These are phyloP conservation scores for Diplodia corticola DNA, from an alignment of 2,329 filamentous ascomycete genomes.

Conservation along the genomic window DNA sequence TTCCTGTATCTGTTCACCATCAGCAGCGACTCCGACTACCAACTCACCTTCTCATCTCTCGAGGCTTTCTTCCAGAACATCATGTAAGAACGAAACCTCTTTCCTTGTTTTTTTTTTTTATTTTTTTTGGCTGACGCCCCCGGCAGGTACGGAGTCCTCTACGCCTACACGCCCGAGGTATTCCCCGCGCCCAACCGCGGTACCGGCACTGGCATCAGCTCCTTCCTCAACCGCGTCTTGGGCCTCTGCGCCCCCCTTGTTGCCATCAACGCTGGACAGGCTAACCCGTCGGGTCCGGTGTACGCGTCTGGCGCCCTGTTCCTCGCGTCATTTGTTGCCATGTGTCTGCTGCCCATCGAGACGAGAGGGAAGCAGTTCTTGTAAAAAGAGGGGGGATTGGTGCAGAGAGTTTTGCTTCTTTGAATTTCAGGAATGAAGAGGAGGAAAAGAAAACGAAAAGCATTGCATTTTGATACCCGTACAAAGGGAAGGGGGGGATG, in stretches of 20 bases:
- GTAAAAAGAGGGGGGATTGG: no score
- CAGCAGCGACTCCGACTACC: conserved; percentile 56
- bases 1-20: conserved; percentile 68
- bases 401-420: no score
- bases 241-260: conserved; percentile 70
- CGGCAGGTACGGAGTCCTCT: conserved; percentile 64
- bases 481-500: no score
- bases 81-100: conserved; percentile 25
- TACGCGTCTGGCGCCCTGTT: conserved; percentile 47
- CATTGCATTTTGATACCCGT: no score
- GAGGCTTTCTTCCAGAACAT: conserved; percentile 66
- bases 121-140: not conserved
- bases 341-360: conserved; percentile 46
- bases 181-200: conserved; percentile 72
- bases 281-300: conserved; percentile 45
- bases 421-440: not conserved
- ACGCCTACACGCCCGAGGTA: conserved; percentile 75
- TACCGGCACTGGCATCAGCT: conserved; percentile 70
- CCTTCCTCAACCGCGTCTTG: conserved; percentile 67
- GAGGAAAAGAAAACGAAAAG: not conserved
- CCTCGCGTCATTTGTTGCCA: conserved; percentile 45
- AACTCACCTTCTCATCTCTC: conserved; percentile 66
- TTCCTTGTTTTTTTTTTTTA: not conserved
- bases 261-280: conserved; percentile 49
- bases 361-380: conserved; percentile 45